Evolutionary conservation across 2,329 filamentous ascomycete genomes (phyloP).

Genomic region (Elsinoe necatrix): DNA sequence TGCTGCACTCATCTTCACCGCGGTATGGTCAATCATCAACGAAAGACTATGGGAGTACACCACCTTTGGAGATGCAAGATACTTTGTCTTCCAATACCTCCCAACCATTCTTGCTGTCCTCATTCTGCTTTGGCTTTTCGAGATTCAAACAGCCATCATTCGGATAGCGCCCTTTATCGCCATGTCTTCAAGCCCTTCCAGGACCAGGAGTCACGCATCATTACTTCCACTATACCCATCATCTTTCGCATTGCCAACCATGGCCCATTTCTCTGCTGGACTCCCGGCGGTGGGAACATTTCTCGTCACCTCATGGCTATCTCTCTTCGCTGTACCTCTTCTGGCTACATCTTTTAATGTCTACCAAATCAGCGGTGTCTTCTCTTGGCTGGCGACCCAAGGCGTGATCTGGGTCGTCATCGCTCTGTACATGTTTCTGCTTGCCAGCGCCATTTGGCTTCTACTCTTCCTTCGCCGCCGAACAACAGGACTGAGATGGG

Average conservation of each 20-base stretch:
- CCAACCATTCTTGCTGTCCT: conserved; percentile 67
- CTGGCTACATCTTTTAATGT: conserved; percentile 68
- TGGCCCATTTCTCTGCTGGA: conserved; percentile 59
- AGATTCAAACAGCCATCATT: conserved; percentile 63
- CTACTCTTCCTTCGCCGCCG: conserved; percentile 56
- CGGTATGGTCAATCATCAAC: conserved; percentile 55
- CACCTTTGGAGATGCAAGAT: conserved; percentile 61
- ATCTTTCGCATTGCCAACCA: conserved; percentile 60
- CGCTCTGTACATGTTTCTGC: conserved; percentile 60
- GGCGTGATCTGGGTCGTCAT: conserved; percentile 71
- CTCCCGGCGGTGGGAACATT: conserved; percentile 61
- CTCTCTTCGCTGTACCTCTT: conserved; percentile 71
- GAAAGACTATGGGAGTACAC: conserved; percentile 61
- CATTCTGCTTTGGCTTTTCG: conserved; percentile 68
- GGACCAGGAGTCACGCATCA: conserved; percentile 54
- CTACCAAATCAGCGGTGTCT: conserved; percentile 53
- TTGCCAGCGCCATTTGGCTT: conserved; percentile 50
- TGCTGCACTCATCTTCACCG: conserved; percentile 62
- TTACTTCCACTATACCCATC: conserved; percentile 54
- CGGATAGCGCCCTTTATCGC: conserved; percentile 68
- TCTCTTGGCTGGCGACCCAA: conserved; percentile 74
- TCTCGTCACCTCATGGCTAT: conserved; percentile 63
- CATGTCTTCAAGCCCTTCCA: conserved; percentile 59
- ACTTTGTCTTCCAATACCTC: conserved; percentile 80
- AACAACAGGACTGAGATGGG: conserved; percentile 75